Evolutionary conservation across 305 asterid genomes (phyloP), one percentile per base, ranked within the genome.

Genomic region (Fraxinus ornus): DNA sequence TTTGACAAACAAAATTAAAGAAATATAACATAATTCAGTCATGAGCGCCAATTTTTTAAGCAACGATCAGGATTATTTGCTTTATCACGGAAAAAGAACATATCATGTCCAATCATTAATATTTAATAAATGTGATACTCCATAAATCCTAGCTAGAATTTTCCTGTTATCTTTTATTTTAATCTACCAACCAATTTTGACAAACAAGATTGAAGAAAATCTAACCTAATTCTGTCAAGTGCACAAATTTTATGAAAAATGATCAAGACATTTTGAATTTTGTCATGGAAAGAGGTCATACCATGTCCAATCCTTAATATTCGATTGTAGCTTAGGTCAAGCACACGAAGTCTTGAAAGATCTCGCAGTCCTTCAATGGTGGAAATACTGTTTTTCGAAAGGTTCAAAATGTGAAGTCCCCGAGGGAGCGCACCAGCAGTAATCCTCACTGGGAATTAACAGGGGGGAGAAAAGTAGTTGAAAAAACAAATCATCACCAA

Each of bases 351-450:
- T 57, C 98, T 90, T 36, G 97, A 90, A 79, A 96, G 98, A 78
- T 96, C 98, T 62, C 98, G 92, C 78, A 94, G 73, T 82, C 98
- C 99, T 91, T 96, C 98, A 78, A 96, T 89, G 76, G 91, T 89
- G 83, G 97, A 88, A 84, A 96, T 91, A 82, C 73, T 96, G 90
- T 96, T 96, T 84, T 89, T 94, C 22, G 99, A 94, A 81, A 96
- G 91, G 86, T 94, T 94, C 91, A 94, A 79, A 86, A 92, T 80
- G 86, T 94, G 99, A 44, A 96, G 97, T 83, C 98, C 98, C 72
- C 97, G 91, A 80, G 99, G 99, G 70, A 96, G 95, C 85, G 98
- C 90, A 81, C 98, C 98, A 85, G 97, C 90, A 82, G 98, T 92
- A 44, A 96, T 90, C 88, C 93, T 91, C 81, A 84, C 99, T 96